Evolutionary conservation across 371 early-diverging fungal species (phyloP).

Genomic region (Mucor velutinosus): DNA sequence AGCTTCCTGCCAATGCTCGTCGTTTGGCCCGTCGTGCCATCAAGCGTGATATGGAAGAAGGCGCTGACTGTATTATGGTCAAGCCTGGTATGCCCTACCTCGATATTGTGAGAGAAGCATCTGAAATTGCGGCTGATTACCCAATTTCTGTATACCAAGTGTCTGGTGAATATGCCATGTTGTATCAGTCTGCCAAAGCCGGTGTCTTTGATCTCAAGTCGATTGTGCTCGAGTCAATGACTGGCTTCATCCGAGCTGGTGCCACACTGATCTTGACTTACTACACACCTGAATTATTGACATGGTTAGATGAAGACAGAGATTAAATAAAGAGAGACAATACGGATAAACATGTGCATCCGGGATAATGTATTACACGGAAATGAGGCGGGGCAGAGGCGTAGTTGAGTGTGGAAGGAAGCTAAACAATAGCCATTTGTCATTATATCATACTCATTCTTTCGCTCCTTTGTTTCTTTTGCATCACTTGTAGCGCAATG

Average conservation of each 20-base stretch:
- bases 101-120: slow-evolving; percentile 91
- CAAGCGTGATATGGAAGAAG: slow-evolving; percentile 87
- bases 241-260: slow-evolving; percentile 87
- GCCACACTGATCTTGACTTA: slow-evolving; percentile 93
- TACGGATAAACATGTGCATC: slow-evolving; percentile 15
- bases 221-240: slow-evolving; percentile 86
- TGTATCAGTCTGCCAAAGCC: slow-evolving; percentile 87
- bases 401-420: neutral
- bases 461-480: neutral
- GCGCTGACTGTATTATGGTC: slow-evolving; percentile 96
- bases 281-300: slow-evolving; percentile 90
- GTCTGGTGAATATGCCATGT: slow-evolving; percentile 95
- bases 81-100: slow-evolving; percentile 96
- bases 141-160: slow-evolving; percentile 92
- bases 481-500: neutral
- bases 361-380: slow-evolving; percentile 8
- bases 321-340: neutral
- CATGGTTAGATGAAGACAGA: slow-evolving; percentile 75
- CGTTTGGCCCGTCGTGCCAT: slow-evolving; percentile 90
- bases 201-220: slow-evolving; percentile 86
- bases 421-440: neutral
- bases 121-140: slow-evolving; percentile 69
- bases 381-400: neutral
- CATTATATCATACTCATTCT: neutral
- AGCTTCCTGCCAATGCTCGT: slow-evolving; percentile 88